Percentiles rank a stretch among this genome's conserved stretches.
Conservation (phyloP, 257 asterid genomes). For the Solanum ossicruentum region DNA sequence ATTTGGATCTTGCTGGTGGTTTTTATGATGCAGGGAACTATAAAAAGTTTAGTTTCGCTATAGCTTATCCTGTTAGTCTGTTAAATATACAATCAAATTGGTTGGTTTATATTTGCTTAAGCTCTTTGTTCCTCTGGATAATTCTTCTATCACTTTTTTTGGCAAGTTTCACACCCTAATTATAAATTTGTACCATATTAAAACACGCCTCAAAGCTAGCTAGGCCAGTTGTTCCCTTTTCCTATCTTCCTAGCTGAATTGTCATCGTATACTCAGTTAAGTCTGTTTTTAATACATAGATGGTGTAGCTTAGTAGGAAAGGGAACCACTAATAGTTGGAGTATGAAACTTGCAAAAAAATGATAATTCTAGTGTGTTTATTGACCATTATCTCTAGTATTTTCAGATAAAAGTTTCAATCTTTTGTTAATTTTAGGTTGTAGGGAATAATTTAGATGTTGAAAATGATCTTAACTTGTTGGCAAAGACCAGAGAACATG, state of each 20-base stretch:
- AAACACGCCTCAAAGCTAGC: not conserved
- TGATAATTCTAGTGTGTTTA: not conserved
- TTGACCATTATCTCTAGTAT: not conserved
- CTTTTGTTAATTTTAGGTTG: slow-evolving; percentile 22
- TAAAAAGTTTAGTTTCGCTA: slow-evolving; percentile 35
- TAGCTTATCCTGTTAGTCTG: slow-evolving; percentile 42
- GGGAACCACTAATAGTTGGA: not conserved
- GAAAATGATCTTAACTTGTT: slow-evolving; percentile 35
- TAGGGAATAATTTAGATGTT: not conserved
- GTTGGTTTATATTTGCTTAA: slow-evolving; percentile 49
- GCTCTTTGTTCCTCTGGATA: slow-evolving; percentile 22
- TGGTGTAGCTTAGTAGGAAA: not conserved
- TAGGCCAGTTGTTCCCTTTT: not conserved
- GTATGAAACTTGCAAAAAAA: not conserved
- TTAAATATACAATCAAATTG: slow-evolving; percentile 40
- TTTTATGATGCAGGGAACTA: slow-evolving; percentile 57
- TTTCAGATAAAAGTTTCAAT: not conserved
- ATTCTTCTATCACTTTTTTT: not conserved
- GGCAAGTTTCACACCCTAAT: not conserved
- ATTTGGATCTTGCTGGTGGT: slow-evolving; percentile 48
- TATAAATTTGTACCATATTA: not conserved
- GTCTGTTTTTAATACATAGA: too few species aligned
- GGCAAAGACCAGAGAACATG: slow-evolving; percentile 61
- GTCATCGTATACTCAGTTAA: too few species aligned
- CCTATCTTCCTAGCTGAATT: not conserved